Percentiles rank a stretch among this genome's conserved stretches.
Conservation (phyloP, 768 basidiomycete species). For the Hericium coralloides region DNA sequence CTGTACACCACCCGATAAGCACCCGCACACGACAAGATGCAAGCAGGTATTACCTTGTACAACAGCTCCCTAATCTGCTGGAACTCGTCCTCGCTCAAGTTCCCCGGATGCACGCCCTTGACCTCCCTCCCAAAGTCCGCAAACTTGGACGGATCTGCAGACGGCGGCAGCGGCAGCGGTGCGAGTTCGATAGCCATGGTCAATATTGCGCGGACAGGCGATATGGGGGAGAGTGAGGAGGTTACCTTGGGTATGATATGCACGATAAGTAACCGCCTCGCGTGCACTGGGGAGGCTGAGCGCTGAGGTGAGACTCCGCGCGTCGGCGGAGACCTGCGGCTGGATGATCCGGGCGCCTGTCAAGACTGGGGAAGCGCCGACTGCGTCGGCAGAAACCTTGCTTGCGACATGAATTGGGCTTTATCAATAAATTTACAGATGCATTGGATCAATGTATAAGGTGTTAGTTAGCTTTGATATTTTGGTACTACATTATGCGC, state of each 20-base stretch:
- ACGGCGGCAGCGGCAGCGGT: slow-evolving; percentile 64
- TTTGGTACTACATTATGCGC: too few species aligned
- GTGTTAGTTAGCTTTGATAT: too few species aligned
- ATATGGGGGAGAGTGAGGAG: not conserved
- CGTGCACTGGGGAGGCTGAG: too few species aligned
- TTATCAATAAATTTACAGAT: too few species aligned
- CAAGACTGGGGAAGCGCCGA: too few species aligned
- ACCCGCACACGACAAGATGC: not conserved
- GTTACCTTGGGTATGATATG: too few species aligned
- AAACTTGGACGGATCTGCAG: slow-evolving; percentile 61
- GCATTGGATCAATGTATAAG: too few species aligned
- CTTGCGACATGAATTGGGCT: too few species aligned
- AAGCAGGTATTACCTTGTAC: slow-evolving; percentile 51
- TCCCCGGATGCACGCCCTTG: slow-evolving; percentile 59
- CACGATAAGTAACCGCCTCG: too few species aligned
- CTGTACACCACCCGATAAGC: slow-evolving; percentile 27
- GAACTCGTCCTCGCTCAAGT: slow-evolving; percentile 51
- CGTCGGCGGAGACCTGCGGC: too few species aligned
- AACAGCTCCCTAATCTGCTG: slow-evolving; percentile 59
- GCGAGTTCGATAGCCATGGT: slow-evolving; percentile 59
- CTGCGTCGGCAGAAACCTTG: too few species aligned
- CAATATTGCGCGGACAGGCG: not conserved
- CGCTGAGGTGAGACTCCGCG: too few species aligned
- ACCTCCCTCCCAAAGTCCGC: slow-evolving; percentile 70
- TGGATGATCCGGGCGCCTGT: not conserved